Conservation (phyloP, 208 protist genomes). For the Wallacemonas sp. region DNA sequence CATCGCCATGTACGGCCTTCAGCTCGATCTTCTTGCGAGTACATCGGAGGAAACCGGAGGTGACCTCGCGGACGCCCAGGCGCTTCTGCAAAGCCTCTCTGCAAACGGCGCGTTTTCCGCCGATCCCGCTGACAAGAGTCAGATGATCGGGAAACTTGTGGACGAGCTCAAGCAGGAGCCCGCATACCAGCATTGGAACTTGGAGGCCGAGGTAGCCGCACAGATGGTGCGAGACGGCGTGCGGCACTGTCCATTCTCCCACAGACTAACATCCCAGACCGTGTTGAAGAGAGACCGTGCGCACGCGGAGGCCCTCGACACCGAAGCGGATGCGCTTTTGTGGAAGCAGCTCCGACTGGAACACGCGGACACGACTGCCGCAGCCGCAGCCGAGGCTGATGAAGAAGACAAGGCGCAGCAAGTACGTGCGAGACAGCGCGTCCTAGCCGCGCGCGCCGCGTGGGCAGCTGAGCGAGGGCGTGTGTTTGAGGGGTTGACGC, state of each 20-base stretch:
- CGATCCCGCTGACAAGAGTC: slow-evolving; percentile 15
- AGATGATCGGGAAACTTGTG: slow-evolving; percentile 41
- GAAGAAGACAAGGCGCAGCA: neutral
- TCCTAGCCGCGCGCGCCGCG: neutral
- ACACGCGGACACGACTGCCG: slow-evolving; percentile 1
- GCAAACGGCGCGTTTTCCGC: slow-evolving; percentile 19
- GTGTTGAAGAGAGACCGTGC: slow-evolving; percentile 35
- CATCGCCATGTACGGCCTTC: slow-evolving; percentile 49
- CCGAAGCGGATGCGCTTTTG: slow-evolving; percentile 13
- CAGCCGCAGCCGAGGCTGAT: neutral
- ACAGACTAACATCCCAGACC: slow-evolving; percentile 35
- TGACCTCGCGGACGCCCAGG: slow-evolving; percentile 13
- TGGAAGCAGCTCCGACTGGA: slow-evolving; percentile 11
- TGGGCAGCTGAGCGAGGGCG: slow-evolving; percentile 41
- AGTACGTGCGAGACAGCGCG: too few species aligned
- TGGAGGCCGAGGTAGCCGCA: slow-evolving; percentile 69
- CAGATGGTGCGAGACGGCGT: slow-evolving; percentile 43
- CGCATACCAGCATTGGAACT: slow-evolving; percentile 73
- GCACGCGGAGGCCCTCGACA: neutral
- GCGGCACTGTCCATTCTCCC: slow-evolving; percentile 51
- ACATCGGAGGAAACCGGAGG: slow-evolving; percentile 15
- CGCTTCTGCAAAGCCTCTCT: slow-evolving; percentile 4
- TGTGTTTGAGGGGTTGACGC: slow-evolving; percentile 50
- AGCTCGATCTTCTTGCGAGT: slow-evolving; percentile 51
- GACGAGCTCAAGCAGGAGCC: slow-evolving; percentile 73